Conservation (phyloP, 106 monocot genomes). For the Dioscorea dumetorum region DNA sequence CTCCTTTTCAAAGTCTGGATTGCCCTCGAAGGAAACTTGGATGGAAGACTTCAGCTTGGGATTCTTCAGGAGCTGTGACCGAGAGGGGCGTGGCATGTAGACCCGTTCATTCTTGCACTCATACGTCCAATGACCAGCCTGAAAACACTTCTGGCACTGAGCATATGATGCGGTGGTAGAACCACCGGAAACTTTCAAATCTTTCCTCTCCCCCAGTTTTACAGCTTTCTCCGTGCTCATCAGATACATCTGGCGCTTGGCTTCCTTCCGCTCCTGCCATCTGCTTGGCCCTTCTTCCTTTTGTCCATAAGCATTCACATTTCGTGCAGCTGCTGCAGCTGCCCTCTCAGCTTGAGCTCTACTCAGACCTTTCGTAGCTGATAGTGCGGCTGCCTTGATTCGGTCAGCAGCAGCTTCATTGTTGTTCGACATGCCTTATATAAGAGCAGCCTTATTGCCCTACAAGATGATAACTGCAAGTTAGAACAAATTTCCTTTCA, state of each 20-base stretch:
- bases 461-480: too few species aligned
- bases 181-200: slow-evolving; percentile 32
- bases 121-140: slow-evolving; percentile 92
- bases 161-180: slow-evolving; percentile 19
- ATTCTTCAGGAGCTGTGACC: slow-evolving; percentile 81
- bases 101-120: slow-evolving; percentile 97
- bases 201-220: slow-evolving; percentile 80
- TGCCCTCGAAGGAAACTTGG: slow-evolving; percentile 60
- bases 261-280: slow-evolving; percentile 98
- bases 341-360: slow-evolving; percentile 92
- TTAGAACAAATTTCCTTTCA: too few species aligned
- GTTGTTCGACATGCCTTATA: slow-evolving; percentile 52
- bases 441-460: too few species aligned
- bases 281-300: slow-evolving; percentile 97
- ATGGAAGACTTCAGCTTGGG: slow-evolving; percentile 57
- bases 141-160: slow-evolving; percentile 95
- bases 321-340: slow-evolving; percentile 77
- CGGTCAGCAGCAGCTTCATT: slow-evolving; percentile 75
- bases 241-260: slow-evolving; percentile 96
- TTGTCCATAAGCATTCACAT: slow-evolving; percentile 98
- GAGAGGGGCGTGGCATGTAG: slow-evolving; percentile 86
- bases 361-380: slow-evolving; percentile 83
- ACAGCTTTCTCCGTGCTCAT: slow-evolving; percentile 99
- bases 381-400: slow-evolving; percentile 71
- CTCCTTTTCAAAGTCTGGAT: slow-evolving; percentile 31